Base-by-base conservation (phyloP, 2,329 filamentous ascomycete species). In the Alternaria arborescens region DNA sequence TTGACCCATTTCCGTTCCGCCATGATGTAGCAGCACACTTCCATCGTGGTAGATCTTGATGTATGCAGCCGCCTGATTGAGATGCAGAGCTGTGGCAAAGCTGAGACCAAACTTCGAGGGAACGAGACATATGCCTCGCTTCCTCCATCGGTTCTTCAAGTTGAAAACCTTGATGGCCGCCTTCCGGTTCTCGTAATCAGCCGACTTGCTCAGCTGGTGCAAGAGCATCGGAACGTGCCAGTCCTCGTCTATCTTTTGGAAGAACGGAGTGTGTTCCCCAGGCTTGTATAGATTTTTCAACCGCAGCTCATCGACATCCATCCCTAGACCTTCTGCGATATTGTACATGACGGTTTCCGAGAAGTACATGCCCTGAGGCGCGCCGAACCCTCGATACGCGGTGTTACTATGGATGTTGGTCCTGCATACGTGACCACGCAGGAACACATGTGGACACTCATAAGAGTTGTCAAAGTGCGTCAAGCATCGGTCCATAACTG, bases 331-430 rank as follows among this genome's bases (percentile, higher is more conserved):
- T 76, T 98, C 94, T 1, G 95, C 93, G 44, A 96, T 87, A 76
- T 97, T 93, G 54, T 91, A 89, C 86, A 98, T 93, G 78, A 91
- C 93, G 4, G 86, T 89, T 79, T 98, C 94, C 5, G 90, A 88
- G 65, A 98, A 92, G 79, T 97, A 98, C 84, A 97, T 90, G 60
- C 94, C 95, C 77, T 98, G 94, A 0, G 94, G 94, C 0, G 94
- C 94, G 60, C 94, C 94, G 69, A 98, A 98, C 0, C 94, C 94
- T 70, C 94, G 89, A 84, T 97, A 98, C 0, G 94, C 94, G 5
- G 93, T 97, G 79, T 98, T 98, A 5, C 93, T 97, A 80, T 98
- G 92, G 0, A 93, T 98, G 75, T 98, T 98, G 0, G 94, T 98
- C 80, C 90, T 94, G 83, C 92, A 97, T 32, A 96, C 81, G 46